These are phyloP conservation scores for Colletotrichum lindemuthianum DNA, from an alignment of 2,329 filamentous ascomycete species.

Conservation along the genomic window DNA sequence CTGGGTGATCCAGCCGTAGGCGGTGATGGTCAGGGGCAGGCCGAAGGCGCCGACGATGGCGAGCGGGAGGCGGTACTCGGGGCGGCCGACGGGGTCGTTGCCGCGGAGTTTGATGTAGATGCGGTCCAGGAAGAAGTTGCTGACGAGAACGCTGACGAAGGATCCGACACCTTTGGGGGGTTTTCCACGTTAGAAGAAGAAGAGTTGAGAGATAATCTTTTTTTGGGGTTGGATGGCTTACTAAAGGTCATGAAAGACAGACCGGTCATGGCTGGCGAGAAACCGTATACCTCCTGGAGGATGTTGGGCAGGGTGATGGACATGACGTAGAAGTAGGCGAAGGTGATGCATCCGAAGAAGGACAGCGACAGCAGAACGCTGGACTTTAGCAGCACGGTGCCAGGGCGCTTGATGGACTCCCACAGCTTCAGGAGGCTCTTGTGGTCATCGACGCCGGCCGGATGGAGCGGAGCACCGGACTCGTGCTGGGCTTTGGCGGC, in stretches of 20 bases:
- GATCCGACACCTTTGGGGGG: conserved; percentile 57
- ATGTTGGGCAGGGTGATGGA: conserved; percentile 64
- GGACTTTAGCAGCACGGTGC: conserved; percentile 58
- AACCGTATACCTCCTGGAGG: conserved; percentile 57
- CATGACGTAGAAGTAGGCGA: conserved; percentile 64
- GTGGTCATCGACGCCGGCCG: conserved; percentile 36
- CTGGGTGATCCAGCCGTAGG: conserved; percentile 64
- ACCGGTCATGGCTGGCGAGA: conserved; percentile 63
- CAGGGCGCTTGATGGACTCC: conserved; percentile 57
- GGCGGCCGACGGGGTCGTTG: conserved; percentile 52
- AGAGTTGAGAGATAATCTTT: not conserved
- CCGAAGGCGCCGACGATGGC: conserved; percentile 56
- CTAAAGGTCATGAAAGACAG: conserved; percentile 66
- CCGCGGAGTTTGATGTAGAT: conserved; percentile 62
- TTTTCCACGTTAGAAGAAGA: not conserved
- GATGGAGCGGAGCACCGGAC: conserved; percentile 38
- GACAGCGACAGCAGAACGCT: conserved; percentile 62
- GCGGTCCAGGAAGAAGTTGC: conserved; percentile 61
- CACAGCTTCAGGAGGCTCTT: conserved; percentile 45
- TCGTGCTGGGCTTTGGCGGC: conserved; percentile 46
- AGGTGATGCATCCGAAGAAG: conserved; percentile 58
- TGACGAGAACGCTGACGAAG: conserved; percentile 56
- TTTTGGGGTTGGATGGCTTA: conserved; percentile 40
- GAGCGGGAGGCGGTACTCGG: conserved; percentile 66
- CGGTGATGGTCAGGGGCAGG: conserved; percentile 55